Evolutionary conservation across 352 stramenopile genomes (phyloP).

Genomic region (Phytopythium boreale): DNA sequence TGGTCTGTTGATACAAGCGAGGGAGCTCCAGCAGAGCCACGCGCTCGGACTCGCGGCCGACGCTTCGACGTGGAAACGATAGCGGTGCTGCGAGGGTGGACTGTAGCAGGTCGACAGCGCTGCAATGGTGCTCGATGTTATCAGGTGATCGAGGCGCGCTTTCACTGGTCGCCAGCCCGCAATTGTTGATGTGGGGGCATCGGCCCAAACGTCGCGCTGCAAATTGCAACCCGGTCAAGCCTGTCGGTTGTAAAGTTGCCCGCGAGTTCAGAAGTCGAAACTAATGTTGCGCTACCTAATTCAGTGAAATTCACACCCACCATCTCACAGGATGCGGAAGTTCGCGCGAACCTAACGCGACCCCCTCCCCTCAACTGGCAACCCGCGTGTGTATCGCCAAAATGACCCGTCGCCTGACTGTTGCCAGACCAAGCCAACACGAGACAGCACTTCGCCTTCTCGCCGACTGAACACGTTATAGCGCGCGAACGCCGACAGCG

Average conservation of each 20-base stretch:
- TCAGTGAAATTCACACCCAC: no score
- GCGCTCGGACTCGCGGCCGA: neutral
- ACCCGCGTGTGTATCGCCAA: no score
- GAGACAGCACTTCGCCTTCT: no score
- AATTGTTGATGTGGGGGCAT: neutral
- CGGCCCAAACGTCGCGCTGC: neutral
- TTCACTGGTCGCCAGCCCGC: neutral
- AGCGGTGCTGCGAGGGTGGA: neutral
- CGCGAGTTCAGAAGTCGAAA: neutral
- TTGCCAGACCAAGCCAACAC: no score
- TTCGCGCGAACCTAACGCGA: no score
- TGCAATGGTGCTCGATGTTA: neutral
- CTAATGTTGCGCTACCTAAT: neutral
- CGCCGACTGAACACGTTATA: no score
- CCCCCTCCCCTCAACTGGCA: no score
- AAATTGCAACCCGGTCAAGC: neutral
- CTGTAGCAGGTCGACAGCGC: neutral
- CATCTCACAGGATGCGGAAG: no score
- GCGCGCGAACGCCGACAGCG: no score
- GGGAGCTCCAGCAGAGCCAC: constrained; percentile 3
- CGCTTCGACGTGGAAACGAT: neutral
- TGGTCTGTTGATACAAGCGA: neutral
- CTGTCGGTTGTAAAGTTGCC: neutral
- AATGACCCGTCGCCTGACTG: no score
- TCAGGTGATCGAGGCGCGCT: no score